phyloP scores from a whole-genome alignment of 768 basidiomycete genomes.

The Mycena capillaripes region DNA sequence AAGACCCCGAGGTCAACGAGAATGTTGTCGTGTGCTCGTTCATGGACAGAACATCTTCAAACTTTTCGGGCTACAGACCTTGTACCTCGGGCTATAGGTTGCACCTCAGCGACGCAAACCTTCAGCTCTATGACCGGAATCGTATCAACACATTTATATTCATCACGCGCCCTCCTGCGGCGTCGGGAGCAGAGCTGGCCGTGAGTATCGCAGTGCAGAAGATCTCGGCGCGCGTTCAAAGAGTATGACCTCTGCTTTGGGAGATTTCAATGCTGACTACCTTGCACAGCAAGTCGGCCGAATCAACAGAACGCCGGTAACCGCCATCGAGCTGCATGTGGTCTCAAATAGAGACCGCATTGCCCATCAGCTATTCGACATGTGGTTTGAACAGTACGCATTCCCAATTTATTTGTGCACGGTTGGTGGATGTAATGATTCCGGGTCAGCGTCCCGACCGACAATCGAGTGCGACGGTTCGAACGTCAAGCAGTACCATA shows the following conservation, averaged over 20 bases:
- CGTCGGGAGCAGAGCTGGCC: constrained; percentile 61
- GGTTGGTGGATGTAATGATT: too few relatives aligned
- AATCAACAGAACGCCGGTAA: constrained; percentile 64
- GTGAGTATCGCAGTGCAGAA: constrained; percentile 75
- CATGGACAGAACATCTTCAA: constrained; percentile 64
- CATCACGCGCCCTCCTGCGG: constrained; percentile 62
- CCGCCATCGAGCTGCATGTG: constrained; percentile 74
- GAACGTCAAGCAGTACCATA: constrained; percentile 58
- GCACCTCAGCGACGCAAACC: constrained; percentile 66
- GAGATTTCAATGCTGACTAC: too few relatives aligned
- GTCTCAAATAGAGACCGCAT: constrained; percentile 77
- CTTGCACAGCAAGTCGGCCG: constrained; percentile 70
- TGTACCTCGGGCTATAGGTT: constrained; percentile 69
- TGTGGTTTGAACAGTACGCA: constrained; percentile 77
- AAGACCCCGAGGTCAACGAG: constrained; percentile 68
- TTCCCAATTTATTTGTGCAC: not conserved
- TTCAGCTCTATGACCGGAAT: constrained; percentile 72
- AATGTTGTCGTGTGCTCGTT: constrained; percentile 76
- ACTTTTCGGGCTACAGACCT: constrained; percentile 62
- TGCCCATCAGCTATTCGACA: constrained; percentile 76
- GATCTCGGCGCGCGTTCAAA: constrained; percentile 66
- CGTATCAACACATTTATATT: constrained; percentile 71
- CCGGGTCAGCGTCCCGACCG: constrained; percentile 58
- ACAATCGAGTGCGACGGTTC: constrained; percentile 63
- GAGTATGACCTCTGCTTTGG: too few relatives aligned